Percentiles rank a stretch among this genome's conserved stretches.
These are phyloP conservation scores for Linum trigynum DNA, from an alignment of 345 rosid genomes.

Conservation along the genomic window DNA sequence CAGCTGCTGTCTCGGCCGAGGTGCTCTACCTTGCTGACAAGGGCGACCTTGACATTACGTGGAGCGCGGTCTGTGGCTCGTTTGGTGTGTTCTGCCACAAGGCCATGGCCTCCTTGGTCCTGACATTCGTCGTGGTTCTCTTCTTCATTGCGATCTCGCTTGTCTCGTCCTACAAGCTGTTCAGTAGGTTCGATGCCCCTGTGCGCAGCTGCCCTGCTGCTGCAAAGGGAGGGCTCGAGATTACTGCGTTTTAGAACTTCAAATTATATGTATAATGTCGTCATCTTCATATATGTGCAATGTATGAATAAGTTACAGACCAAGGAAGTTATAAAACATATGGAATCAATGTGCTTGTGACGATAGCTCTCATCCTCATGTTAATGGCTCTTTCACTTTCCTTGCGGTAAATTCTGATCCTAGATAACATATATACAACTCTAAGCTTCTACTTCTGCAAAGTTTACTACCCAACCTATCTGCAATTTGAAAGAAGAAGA, in stretches of 20 bases:
- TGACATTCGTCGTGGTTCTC: conserved; percentile 46
- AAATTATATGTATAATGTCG: not conserved
- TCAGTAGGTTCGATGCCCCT: conserved; percentile 65
- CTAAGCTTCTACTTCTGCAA: too few relatives aligned
- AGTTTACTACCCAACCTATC: not conserved
- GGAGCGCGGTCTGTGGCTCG: conserved; percentile 67
- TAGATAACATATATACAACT: too few relatives aligned
- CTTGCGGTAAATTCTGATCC: too few relatives aligned
- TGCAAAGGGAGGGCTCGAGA: conserved; percentile 30
- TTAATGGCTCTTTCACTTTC: too few relatives aligned
- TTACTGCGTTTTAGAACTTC: conserved; percentile 17
- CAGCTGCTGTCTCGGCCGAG: conserved; percentile 62
- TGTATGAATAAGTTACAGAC: too few relatives aligned
- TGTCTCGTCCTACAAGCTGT: conserved; percentile 71
- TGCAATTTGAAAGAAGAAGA: not conserved
- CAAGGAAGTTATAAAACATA: too few relatives aligned
- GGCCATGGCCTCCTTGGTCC: conserved; percentile 49
- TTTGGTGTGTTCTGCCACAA: conserved; percentile 58
- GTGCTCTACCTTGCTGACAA: conserved; percentile 59
- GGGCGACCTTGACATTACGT: conserved; percentile 59
- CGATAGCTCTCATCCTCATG: too few relatives aligned
- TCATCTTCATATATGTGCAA: too few relatives aligned
- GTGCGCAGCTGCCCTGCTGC: conserved; percentile 14
- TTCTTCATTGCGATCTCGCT: conserved; percentile 49
- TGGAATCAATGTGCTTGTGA: too few relatives aligned